Conservation (phyloP, 768 basidiomycete species). For the Tylopilus sp. region DNA sequence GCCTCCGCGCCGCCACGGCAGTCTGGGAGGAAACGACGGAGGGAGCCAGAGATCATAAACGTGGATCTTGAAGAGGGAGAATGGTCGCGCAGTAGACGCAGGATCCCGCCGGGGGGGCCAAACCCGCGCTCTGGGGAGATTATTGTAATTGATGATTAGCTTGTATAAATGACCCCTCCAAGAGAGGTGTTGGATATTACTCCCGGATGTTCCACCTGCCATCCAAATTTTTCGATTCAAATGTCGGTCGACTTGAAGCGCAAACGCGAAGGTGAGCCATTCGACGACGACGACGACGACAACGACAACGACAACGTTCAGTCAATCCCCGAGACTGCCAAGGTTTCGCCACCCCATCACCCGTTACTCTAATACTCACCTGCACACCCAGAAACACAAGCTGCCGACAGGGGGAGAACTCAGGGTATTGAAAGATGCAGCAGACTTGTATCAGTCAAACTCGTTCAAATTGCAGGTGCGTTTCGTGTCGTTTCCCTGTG, state of each 20-base stretch:
- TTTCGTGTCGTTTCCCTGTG: background rate
- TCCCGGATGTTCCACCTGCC: background rate
- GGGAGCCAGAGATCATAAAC: conserved; percentile 27
- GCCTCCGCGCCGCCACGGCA: conserved; percentile 6
- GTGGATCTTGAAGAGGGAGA: conserved; percentile 31
- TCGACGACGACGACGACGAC: background rate
- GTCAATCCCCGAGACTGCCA: conserved; percentile 4
- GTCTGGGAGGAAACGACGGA: conserved; percentile 36
- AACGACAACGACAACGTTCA: background rate
- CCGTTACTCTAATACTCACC: background rate
- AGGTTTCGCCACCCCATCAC: conserved; percentile 5
- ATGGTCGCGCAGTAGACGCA: conserved; percentile 20
- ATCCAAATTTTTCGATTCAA: conserved; percentile 1
- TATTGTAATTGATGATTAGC: conserved; percentile 43
- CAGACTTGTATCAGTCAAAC: conserved; percentile 69
- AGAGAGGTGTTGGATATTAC: conserved; percentile 13
- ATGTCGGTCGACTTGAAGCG: conserved; percentile 28
- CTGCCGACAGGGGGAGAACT: conserved; percentile 72
- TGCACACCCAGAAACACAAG: conserved; percentile 30
- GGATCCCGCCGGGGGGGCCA: conserved; percentile 9
- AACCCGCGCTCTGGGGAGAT: conserved; percentile 34
- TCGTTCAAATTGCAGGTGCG: conserved; percentile 82
- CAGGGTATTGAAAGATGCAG: conserved; percentile 66
- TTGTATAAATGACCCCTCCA: background rate
- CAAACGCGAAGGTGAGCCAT: conserved; percentile 18